phyloP scores from a whole-genome alignment of 192 early-diverging fungal species.

The Dissophora ornata region DNA sequence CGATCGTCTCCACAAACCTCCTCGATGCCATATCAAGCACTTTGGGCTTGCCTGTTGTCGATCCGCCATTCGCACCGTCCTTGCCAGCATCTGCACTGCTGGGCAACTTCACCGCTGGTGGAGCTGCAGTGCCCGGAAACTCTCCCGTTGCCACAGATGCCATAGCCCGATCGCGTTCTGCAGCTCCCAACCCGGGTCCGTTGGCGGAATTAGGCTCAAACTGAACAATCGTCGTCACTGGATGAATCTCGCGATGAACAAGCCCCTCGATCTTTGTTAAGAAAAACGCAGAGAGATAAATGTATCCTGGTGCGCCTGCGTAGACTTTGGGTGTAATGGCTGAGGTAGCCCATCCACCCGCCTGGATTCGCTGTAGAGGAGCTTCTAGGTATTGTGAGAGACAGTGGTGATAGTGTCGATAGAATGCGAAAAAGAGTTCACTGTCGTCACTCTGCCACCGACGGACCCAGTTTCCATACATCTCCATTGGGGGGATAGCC shows the following conservation, averaged over 20 bases:
- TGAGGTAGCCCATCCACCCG: conserved; percentile 42
- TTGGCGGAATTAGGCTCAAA: conserved; percentile 44
- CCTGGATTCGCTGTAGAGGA: conserved; percentile 36
- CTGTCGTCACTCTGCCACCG: conserved; percentile 68
- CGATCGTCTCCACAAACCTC: conserved; percentile 61
- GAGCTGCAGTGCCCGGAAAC: conserved; percentile 38
- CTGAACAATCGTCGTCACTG: conserved; percentile 64
- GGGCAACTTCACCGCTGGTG: conserved; percentile 26
- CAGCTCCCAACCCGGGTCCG: conserved; percentile 14
- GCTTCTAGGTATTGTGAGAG: conserved; percentile 50
- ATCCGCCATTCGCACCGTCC: conserved; percentile 14
- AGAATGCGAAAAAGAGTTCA: conserved; percentile 67
- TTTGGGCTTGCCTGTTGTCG: conserved; percentile 57
- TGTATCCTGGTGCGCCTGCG: conserved; percentile 56
- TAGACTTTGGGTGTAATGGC: conserved; percentile 39
- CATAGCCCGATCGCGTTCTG: conserved; percentile 29
- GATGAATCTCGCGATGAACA: conserved; percentile 60
- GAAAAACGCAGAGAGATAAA: conserved; percentile 61
- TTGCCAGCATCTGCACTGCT: conserved; percentile 30
- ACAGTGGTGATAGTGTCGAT: conserved; percentile 61
- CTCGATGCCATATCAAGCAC: conserved; percentile 59
- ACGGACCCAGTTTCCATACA: conserved; percentile 60
- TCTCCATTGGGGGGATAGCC: conserved; percentile 50
- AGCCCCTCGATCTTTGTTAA: conserved; percentile 61
- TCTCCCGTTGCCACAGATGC: conserved; percentile 42